Evolutionary conservation across 371 early-diverging fungal species (phyloP), one percentile per base, ranked within the genome.

Genomic region (Polyrhizophydium stewartii): DNA sequence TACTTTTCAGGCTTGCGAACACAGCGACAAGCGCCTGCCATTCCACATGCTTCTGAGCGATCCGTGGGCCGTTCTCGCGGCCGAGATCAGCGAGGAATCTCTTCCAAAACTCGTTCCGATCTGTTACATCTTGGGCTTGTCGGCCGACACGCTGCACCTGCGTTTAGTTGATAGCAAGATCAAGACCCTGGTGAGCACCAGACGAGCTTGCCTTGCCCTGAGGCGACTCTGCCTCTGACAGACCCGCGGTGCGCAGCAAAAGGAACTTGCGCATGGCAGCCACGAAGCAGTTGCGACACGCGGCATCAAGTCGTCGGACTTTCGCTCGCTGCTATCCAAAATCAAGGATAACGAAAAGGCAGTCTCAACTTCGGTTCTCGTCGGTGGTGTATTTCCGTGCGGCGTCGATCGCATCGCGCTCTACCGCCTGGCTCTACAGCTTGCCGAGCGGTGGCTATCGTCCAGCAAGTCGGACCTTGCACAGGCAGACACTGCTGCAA

Each of bases 131-230:
- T 65, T 85, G 1, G 68, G 65, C 27, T 63, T 83, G 1, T 49
- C 67, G 41, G 61, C 71, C 47, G 85, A 85, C 56, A 66, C 79
- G 49, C 74, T 85, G 60, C 77, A 81, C 67, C 71, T 73, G 52
- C 63, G 69, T 25, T 68, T 84, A 27, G 67, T 85, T 32, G 71
- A 81, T 25, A 63, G 68, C 27, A 62, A 75, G 56, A 65, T 83
- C 38, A 17, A 32, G 52, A 61, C 72, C 28, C 61, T 69, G 37
- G 68, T 69, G 59, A 33, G 35, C 13, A n/a, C n/a, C n/a, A n/a
- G n/a, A n/a, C n/a, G n/a, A n/a, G n/a, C n/a, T n/a, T n/a, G n/a
- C n/a, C n/a, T n/a, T n/a, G n/a, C n/a, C n/a, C n/a, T n/a, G n/a
- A n/a, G n/a, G n/a, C n/a, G n/a, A n/a, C n/a, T n/a, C n/a, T n/a